phyloP scores from a whole-genome alignment of 164 flowering plant genomes.

The Cinnamomum micranthum region DNA sequence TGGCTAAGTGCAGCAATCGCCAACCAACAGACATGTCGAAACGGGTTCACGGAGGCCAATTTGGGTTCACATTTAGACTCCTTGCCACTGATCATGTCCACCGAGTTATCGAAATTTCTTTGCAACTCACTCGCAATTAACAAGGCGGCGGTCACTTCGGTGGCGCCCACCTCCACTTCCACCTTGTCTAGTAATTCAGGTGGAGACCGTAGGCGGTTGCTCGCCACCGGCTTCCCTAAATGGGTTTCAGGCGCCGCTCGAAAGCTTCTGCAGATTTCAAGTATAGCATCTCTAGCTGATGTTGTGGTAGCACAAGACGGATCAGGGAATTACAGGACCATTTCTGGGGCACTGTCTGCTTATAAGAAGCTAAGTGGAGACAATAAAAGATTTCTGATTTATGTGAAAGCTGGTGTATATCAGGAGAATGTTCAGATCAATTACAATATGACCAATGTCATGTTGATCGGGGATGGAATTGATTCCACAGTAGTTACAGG shows the following conservation, averaged over 20 bases:
- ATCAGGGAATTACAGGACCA: conserved; percentile 49
- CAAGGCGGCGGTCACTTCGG: conserved; percentile 10
- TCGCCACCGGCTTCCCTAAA: conserved; percentile 29
- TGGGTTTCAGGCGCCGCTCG: conserved; percentile 50
- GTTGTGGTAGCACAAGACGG: conserved; percentile 68
- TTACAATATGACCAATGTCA: conserved; percentile 40
- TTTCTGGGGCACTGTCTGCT: conserved; percentile 50
- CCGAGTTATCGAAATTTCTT: conserved; percentile 41
- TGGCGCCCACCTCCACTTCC: not conserved
- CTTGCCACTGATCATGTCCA: conserved; percentile 22
- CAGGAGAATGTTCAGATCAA: conserved; percentile 47
- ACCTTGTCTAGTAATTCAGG: not conserved
- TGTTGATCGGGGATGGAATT: conserved; percentile 69
- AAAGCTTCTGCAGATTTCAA: conserved; percentile 35
- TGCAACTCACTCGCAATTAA: conserved; percentile 57
- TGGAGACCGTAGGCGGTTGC: conserved; percentile 27
- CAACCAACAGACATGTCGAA: conserved; percentile 52
- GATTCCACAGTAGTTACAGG: conserved; percentile 52
- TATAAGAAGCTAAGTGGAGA: conserved; percentile 21
- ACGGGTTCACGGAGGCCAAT: conserved; percentile 47
- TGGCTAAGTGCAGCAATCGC: conserved; percentile 58
- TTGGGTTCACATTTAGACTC: conserved; percentile 22
- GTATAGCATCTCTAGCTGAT: conserved; percentile 25
- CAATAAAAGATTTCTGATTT: conserved; percentile 36
- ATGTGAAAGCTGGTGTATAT: conserved; percentile 57